Base-by-base conservation (phyloP, 2,329 filamentous ascomycete species). In the Hypoxylon sp. region DNA sequence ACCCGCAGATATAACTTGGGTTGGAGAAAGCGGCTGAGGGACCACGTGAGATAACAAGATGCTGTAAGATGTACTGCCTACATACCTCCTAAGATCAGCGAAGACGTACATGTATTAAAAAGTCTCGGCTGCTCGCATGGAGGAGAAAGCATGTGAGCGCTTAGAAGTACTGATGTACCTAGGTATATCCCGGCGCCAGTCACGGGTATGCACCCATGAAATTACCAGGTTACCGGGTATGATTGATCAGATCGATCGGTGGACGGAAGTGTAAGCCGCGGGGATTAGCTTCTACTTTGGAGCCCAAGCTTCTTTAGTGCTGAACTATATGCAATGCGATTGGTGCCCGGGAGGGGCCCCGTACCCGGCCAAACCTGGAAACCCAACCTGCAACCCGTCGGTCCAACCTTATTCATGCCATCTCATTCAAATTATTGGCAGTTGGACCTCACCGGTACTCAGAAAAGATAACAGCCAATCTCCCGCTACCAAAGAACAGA, bases 81-180 rank as follows among this genome's bases (percentile, higher is more conserved):
- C 7, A 32, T 12, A 9, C 2, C 3, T 32, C 30, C 2, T n/a
- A n/a, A 18, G 16, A 40, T 18, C 1, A 40, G n/a, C 7, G 16
- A 40, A 16, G 8, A 46, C 42, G 11, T 26, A 56, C 14, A 46
- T 30, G 11, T 26, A 56, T 5, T 7, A 11, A 48, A 46, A 30
- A n/a, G 54, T 30, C n/a, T 28, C 38, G 30, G 56, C 26, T 30
- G 32, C 18, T n/a, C 57, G 49, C 58, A 61, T 55, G 18, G 11
- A 44, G 42, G 26, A 33, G 36, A 44, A 55, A 44, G 33, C 58
- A 61, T 61, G 50, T 61, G 50, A 61, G 50, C 8, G 30, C n/a
- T 36, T n/a, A 22, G 6, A 8, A 51, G 48, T n/a, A n/a, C n/a
- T n/a, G n/a, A n/a, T n/a, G n/a, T n/a, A n/a, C n/a, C 3, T 51